These are phyloP conservation scores for Mucor plumbeus DNA, from an alignment of 371 early-diverging fungal genomes.

Conservation along the genomic window DNA sequence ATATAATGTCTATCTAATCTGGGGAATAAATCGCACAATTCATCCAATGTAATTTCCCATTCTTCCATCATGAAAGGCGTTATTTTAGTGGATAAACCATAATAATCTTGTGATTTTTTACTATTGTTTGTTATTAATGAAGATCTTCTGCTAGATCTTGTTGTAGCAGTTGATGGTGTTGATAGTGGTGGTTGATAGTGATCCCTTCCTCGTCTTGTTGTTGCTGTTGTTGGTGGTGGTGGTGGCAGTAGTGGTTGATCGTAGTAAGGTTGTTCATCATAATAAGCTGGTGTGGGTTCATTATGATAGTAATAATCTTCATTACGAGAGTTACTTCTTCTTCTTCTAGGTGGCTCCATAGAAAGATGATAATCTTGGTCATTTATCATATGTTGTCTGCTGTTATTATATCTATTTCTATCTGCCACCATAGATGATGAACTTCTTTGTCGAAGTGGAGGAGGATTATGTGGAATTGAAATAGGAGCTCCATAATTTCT, in stretches of 20 bases:
- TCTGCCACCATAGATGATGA: background rate
- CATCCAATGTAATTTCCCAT: constrained; percentile 30
- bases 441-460: background rate
- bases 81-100: constrained; percentile 1
- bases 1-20: constrained; percentile 25
- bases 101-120: constrained; percentile 10
- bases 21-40: constrained; percentile 27
- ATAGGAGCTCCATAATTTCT: background rate
- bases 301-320: constrained; percentile 2
- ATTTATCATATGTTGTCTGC: background rate
- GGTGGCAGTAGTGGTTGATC: no score
- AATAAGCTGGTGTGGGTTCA: background rate
- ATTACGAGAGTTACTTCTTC: background rate
- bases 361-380: background rate
- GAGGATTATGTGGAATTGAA: background rate
- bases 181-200: background rate
- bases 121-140: background rate
- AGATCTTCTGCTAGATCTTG: background rate
- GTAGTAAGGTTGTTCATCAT: constrained; percentile 2
- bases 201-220: background rate
- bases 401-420: background rate
- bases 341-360: background rate
- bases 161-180: background rate
- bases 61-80: constrained; percentile 26
- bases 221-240: no score